phyloP scores from a whole-genome alignment of 1,139 yeast species.

The Yamadazyma songkhlaensis region DNA sequence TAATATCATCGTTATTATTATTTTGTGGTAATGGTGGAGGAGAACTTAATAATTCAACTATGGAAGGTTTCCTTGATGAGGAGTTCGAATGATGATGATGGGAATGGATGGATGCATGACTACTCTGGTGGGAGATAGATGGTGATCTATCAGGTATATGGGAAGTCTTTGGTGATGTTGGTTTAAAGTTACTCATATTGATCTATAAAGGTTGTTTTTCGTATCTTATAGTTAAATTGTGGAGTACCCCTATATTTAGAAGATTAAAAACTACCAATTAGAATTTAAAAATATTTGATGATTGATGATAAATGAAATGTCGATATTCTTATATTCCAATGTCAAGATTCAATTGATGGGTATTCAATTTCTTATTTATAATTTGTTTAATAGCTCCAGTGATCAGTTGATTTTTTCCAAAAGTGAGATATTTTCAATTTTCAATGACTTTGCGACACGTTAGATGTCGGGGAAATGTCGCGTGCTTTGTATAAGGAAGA shows the following conservation, averaged over 20 bases:
- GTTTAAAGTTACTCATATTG: constrained; percentile 8
- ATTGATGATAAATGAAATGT: background rate
- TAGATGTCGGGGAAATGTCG: no score
- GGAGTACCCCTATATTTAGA: constrained; percentile 2
- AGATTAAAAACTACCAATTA: background rate
- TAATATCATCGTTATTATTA: constrained; percentile 29
- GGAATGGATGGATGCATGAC: constrained; percentile 2
- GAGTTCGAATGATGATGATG: constrained; percentile 5
- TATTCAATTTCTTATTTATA: background rate
- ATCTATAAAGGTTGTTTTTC: background rate
- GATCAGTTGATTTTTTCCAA: constrained; percentile 4
- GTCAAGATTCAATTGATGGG: background rate
- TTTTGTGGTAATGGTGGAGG: constrained; percentile 64
- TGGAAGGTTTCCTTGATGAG: constrained; percentile 59
- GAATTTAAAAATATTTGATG: background rate
- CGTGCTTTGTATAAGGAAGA: no score
- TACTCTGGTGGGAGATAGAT: constrained; percentile 8
- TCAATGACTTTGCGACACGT: background rate
- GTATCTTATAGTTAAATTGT: background rate
- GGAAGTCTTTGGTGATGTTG: constrained; percentile 15
- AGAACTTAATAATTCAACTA: constrained; percentile 77
- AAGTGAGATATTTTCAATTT: constrained; percentile 2
- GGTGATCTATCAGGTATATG: constrained; percentile 11
- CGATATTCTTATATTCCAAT: background rate
- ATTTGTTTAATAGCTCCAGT: background rate